Base-by-base conservation (phyloP, 2,329 filamentous ascomycete species). In the Allantophomopsis lycopodina region DNA sequence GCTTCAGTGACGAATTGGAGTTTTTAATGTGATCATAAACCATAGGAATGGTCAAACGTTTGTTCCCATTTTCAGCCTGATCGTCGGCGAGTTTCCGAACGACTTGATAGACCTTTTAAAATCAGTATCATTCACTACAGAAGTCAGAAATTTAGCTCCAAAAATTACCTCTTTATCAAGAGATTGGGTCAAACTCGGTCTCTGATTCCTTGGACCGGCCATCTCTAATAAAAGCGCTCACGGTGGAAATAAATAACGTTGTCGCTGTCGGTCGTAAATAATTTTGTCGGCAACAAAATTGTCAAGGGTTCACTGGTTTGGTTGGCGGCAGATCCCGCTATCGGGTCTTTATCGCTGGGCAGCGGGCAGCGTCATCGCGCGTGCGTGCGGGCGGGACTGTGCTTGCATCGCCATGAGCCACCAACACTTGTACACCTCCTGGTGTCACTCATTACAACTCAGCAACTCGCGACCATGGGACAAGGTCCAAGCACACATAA, bases 1-100 rank as follows among this genome's bases (percentile, higher is more conserved):
- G 70, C 46, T 83, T 85, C 16, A 96, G 61, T 49, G 82, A 87
- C 0, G 87, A 94, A 56, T 95, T 95, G 12, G 87, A 94, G 38
- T 68, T 64, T 50, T 87, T 84, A 45, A 96, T 86, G 42, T 73
- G 75, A 32, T 87, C 79, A 55, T 91, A 94, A 1, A 93, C 71
- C 2, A 64, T 60, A 2, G 69, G 60, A 3, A 80, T 64, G 1
- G 73, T 77, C 6, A 83, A 61, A 39, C 64, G 67, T 7, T 66
- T 60, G 8, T 43, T 38, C 14, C 57, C 58, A 40, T 64, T 65
- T 36, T 68, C 68, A 36, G 69, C 62, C 38, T 73, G 71, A 38
- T 79, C 73, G 43, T 85, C 80, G 40, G 84, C 71, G 39, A 89
- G 67, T 57, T 86, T 91, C 47, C 75, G 74, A 31, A 93, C 72